These are phyloP conservation scores for Ilyonectria destructans DNA, from an alignment of 2,329 filamentous ascomycete genomes.

Conservation along the genomic window DNA sequence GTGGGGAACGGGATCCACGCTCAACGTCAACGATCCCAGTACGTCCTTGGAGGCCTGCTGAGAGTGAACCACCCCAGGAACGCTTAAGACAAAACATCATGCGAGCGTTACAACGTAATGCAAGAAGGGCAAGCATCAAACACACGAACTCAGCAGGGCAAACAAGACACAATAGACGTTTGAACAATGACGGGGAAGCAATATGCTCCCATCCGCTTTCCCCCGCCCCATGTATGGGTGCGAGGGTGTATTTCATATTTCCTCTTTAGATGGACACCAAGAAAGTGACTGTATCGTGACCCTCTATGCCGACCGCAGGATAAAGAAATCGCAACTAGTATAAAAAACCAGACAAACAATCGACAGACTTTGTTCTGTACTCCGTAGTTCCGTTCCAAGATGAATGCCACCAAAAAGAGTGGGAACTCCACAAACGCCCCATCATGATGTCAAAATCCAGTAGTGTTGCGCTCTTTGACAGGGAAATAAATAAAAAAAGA, in stretches of 20 bases:
- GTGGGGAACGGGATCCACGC: background rate
- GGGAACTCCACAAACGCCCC: conserved; percentile 51
- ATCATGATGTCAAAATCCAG: conserved; percentile 47
- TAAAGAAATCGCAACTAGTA: conserved; percentile 17
- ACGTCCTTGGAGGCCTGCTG: background rate
- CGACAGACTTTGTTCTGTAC: conserved; percentile 42
- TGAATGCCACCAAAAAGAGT: conserved; percentile 32
- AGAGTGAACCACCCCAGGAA: background rate
- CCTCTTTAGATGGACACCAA: conserved; percentile 30
- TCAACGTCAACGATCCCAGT: background rate
- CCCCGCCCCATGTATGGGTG: conserved; percentile 20
- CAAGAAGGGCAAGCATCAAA: background rate
- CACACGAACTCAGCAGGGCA: background rate
- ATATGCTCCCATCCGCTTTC: conserved; percentile 6
- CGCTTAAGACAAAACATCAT: conserved; percentile 18
- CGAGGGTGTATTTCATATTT: conserved; percentile 24
- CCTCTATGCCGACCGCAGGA: conserved; percentile 21
- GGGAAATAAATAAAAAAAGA: conserved; percentile 28
- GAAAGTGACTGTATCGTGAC: conserved; percentile 21
- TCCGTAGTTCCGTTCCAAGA: conserved; percentile 43
- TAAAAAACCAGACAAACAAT: conserved; percentile 23
- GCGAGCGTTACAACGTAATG: conserved; percentile 6
- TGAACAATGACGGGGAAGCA: conserved; percentile 19
- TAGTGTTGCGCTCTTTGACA: conserved; percentile 38
- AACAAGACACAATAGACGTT: background rate